Conservation (phyloP, 2,329 filamentous ascomycete species). For the Neoascochyta sp. region DNA sequence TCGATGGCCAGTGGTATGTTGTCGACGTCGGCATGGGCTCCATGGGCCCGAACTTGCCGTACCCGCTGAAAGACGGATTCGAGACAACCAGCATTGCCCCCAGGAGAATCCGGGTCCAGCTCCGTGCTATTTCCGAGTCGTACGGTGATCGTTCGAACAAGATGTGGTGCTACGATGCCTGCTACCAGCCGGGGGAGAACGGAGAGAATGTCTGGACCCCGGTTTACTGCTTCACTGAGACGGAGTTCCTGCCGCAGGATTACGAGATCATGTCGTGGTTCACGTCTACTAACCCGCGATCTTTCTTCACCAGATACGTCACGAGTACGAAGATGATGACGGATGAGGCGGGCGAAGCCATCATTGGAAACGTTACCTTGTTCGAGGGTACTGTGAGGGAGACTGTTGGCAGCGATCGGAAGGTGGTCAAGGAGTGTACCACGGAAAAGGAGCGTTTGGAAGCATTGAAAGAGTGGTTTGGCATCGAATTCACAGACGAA, state of each 20-base stretch:
- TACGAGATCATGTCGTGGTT: conserved; percentile 23
- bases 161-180: conserved; percentile 13
- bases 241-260: conserved; percentile 20
- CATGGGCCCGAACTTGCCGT: conserved; percentile 11
- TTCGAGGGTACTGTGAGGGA: conserved; percentile 4
- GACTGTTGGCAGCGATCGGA: conserved; percentile 1
- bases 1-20: conserved; percentile 16
- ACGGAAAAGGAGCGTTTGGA: conserved; percentile 7
- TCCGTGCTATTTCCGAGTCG: conserved; percentile 10
- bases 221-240: conserved; percentile 15
- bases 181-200: conserved; percentile 1
- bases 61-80: conserved; percentile 8
- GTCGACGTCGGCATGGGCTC: conserved; percentile 39
- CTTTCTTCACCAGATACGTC: conserved; percentile 15
- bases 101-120: conserved; percentile 6
- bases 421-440: conserved; percentile 5
- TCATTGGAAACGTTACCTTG: conserved; percentile 8
- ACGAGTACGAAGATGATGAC: conserved; percentile 13
- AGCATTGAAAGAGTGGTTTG: conserved; percentile 3
- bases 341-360: conserved; percentile 5
- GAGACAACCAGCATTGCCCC: conserved; percentile 12
- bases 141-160: conserved; percentile 7
- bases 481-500: conserved; percentile 6
- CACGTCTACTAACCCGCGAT: conserved; percentile 14
- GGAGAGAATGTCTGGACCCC: conserved; percentile 7